Evolutionary conservation across 768 basidiomycete species (phyloP), one percentile per base, ranked within the genome.

Genomic region (Macrolepiota fuliginosa): DNA sequence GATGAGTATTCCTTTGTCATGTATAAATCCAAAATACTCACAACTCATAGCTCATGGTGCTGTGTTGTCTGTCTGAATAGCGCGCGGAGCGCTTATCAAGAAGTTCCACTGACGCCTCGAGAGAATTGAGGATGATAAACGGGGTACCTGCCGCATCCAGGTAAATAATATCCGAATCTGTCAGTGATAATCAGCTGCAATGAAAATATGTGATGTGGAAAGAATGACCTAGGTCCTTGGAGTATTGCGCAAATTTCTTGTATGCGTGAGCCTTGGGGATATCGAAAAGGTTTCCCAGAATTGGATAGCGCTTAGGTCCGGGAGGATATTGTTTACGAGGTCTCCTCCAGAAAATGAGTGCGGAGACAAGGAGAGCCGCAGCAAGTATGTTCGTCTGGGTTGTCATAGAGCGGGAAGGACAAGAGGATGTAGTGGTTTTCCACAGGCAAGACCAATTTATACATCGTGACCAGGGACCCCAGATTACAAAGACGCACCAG

Each of bases 261-360:
- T 53, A 24, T 2, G 51, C 27, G 22, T 71, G 71, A 19, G 63
- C 49, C 10, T 70, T 68, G 10, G 80, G 80, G 72, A 81, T 73
- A 42, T 80, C 76, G 1, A 77, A 66, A n/a, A 79, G 63, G 63
- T 82, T 82, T 1, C 81, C 81, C 24, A 82, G 35, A 12, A 81
- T 54, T 2, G 80, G 79, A 10, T 76, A 66, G 13, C 73, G 70
- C 52, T 72, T 74, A 7, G 80, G 80, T 2, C 79, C 76, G 2
- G 74, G 72, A 3, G 79, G 80, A 37, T 45, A 54, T 15, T 19
- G 24, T 17, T 51, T 50, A 62, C 50, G 52, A 7, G 17, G 56
- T n/a, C 40, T 57, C n/a, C n/a, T 55, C 37, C 35, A 24, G 15
- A 37, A 32, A 2, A 54, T 3, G n/a, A 35, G 29, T 22, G 36